phyloP scores from a whole-genome alignment of 2,329 filamentous ascomycete genomes.

The Aspergillus vadensis region DNA sequence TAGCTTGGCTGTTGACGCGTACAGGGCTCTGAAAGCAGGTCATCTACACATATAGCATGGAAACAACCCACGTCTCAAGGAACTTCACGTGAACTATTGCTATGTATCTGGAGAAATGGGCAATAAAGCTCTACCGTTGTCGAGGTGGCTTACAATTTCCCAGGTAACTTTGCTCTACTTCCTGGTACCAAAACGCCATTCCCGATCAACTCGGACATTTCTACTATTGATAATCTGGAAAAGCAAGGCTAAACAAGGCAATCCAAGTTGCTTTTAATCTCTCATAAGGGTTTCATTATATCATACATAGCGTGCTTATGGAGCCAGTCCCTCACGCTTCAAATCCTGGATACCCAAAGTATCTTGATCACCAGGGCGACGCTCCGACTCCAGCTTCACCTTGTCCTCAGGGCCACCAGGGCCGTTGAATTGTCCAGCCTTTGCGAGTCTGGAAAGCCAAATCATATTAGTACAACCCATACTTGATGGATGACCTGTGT shows the following conservation, averaged over 20 bases:
- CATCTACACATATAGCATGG: neutral
- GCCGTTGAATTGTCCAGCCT: slow-evolving; percentile 41
- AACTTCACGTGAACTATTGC: too few relatives aligned
- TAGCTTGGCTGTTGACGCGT: neutral
- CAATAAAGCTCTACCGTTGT: too few relatives aligned
- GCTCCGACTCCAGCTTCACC: slow-evolving; percentile 28
- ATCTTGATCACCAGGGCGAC: slow-evolving; percentile 33
- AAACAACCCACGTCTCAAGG: neutral
- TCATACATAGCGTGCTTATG: slow-evolving; percentile 13
- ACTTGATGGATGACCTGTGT: slow-evolving; percentile 4
- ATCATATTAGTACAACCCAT: neutral
- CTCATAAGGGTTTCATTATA: slow-evolving; percentile 1
- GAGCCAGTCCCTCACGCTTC: slow-evolving; percentile 25
- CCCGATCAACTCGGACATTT: neutral
- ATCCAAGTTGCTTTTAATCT: neutral
- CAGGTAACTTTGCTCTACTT: neutral
- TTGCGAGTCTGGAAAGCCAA: slow-evolving; percentile 30
- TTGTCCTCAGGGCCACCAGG: slow-evolving; percentile 40
- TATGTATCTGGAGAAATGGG: too few relatives aligned
- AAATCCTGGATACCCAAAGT: slow-evolving; percentile 27
- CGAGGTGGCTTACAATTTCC: neutral
- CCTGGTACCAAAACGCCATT: neutral
- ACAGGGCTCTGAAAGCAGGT: neutral
- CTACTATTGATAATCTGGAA: neutral
- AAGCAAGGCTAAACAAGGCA: neutral